Evolutionary conservation across 2,329 filamentous ascomycete genomes (phyloP).

Genomic region (Aspergillus thermomutatus): DNA sequence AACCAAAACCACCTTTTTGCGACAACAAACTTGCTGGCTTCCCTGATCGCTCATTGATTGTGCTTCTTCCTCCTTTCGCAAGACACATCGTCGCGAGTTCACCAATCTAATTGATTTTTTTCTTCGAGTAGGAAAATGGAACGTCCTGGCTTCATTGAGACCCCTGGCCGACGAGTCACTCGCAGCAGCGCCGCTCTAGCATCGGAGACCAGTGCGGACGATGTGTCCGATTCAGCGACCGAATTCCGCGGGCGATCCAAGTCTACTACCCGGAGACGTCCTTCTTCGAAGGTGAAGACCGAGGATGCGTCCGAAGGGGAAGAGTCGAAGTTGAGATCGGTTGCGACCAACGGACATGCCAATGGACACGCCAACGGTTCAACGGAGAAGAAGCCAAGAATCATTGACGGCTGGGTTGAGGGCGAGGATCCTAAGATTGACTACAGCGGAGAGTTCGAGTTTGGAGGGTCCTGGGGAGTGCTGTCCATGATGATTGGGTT

Average conservation of each 20-base stretch:
- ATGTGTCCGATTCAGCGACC: conserved; percentile 24
- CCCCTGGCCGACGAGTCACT: conserved; percentile 45
- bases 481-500: conserved; percentile 85
- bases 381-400: conserved; percentile 23
- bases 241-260: conserved; percentile 19
- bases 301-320: conserved; percentile 26
- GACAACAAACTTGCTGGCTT: conserved; percentile 3
- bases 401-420: conserved; percentile 41
- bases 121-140: conserved; percentile 46
- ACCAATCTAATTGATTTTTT: conserved; percentile 1
- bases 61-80: not conserved
- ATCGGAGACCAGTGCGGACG: conserved; percentile 30
- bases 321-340: conserved; percentile 6
- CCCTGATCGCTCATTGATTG: conserved; percentile 2
- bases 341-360: conserved; percentile 17
- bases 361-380: conserved; percentile 18
- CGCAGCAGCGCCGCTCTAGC: conserved; percentile 40
- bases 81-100: not conserved
- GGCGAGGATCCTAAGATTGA: conserved; percentile 44
- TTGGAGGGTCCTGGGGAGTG: conserved; percentile 81
- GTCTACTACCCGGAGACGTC: conserved; percentile 29
- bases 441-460: conserved; percentile 64
- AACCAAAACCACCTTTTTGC: conserved; percentile 1
- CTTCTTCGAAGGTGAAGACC: conserved; percentile 24
- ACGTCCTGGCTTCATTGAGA: conserved; percentile 51